Base-by-base conservation (phyloP, 2,329 filamentous ascomycete species). In the Alternaria burnsii region DNA sequence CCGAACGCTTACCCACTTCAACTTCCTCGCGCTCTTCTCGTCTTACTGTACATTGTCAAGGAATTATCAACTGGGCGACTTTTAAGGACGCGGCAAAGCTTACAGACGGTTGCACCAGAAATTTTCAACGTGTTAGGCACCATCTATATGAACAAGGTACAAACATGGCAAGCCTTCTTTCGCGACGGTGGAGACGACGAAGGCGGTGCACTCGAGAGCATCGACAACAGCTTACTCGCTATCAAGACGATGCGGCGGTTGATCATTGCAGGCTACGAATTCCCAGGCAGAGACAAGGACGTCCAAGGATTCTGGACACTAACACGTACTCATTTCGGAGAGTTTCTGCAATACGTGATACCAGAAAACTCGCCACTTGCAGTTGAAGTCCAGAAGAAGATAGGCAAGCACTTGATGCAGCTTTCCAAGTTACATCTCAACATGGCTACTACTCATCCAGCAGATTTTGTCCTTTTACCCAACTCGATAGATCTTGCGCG, bases 351-450 rank as follows among this genome's bases (percentile, higher is more conserved):
- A 24, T 86, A 90, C 60, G 82, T 90, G 52, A 84, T 84, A 66
- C 82, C 85, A 42, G 84, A 87, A 51, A 84, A 84, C n/a, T 79
- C 82, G 6, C 77, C 86, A 3, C 79, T 89, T 38, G 71, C 58
- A 26, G 9, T 70, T 7, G 75, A 80, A 4, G 85, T 88, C 24
- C 86, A 87, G 59, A 86, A 85, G 36, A 74, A 90, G 24, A 82
- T 97, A n/a, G 91, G 91, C 66, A 96, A 93, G 74, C 94, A 97
- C 74, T 83, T 97, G 2, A 81, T 97, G 42, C 94, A 98, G 74
- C 89, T 98, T 51, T 89, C 94, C 4, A 99, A 98, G 78, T 82
- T 99, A 3, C 95, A 98, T 75, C 85, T 96, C 40, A 89, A 93
- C 57, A 94, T 98, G 89, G 88, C 92, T 1, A 87, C 88, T 51